phyloP scores from a whole-genome alignment of 148 eudicot species.

The Amaranthus hypochondriacus region DNA sequence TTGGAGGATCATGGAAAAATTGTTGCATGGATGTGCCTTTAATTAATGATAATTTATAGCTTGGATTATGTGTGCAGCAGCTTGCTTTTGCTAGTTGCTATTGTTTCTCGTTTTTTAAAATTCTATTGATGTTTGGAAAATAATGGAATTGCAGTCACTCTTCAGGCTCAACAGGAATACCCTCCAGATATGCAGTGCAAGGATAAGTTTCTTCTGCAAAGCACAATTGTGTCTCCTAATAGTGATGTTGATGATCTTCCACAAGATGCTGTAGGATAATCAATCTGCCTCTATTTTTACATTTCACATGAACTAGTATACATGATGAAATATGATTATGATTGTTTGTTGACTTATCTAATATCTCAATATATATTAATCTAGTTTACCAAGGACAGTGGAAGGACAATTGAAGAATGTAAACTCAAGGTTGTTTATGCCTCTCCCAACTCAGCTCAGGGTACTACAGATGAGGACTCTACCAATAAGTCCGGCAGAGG shows the following conservation, averaged over 20 bases:
- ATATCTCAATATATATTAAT: slow-evolving; percentile 9
- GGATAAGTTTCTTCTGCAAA: slow-evolving; percentile 89
- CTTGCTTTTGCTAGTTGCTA: background rate
- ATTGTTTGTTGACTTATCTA: slow-evolving; percentile 13
- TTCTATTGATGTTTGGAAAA: slow-evolving; percentile 11
- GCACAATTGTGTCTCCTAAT: slow-evolving; percentile 59
- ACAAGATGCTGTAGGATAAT: slow-evolving; percentile 58
- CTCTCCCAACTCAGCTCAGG: slow-evolving; percentile 37
- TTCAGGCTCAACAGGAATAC: slow-evolving; percentile 81
- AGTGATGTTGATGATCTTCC: slow-evolving; percentile 70
- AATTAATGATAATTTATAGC: background rate
- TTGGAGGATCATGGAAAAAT: background rate
- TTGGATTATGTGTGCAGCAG: background rate
- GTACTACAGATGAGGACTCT: slow-evolving; percentile 42
- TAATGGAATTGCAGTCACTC: slow-evolving; percentile 59
- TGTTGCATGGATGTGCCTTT: background rate
- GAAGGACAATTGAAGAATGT: slow-evolving; percentile 63
- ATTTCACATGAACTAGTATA: background rate
- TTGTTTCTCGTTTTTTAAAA: slow-evolving; percentile 1
- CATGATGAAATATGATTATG: slow-evolving; percentile 4
- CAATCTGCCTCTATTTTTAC: background rate
- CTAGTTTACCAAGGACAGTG: slow-evolving; percentile 80
- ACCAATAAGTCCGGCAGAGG: slow-evolving; percentile 31
- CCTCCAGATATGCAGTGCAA: slow-evolving; percentile 78
- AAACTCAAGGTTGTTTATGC: slow-evolving; percentile 70